phyloP scores from a whole-genome alignment of 345 rosid species.

The Turritis glabra region DNA sequence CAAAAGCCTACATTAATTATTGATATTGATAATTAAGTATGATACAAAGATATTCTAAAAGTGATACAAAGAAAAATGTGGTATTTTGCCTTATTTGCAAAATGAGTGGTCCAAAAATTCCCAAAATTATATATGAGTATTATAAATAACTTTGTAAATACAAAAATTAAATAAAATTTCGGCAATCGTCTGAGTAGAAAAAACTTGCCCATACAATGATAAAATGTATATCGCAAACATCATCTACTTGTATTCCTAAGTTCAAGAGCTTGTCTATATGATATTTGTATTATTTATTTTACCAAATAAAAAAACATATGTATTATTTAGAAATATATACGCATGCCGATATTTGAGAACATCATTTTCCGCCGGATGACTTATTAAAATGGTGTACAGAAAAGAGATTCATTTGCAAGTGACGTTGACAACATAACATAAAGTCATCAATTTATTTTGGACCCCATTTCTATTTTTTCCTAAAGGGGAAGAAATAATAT shows the following conservation, averaged over 20 bases:
- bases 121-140: neutral
- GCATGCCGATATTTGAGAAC: neutral
- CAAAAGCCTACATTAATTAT: neutral
- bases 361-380: neutral
- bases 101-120: neutral
- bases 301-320: too few relatives aligned
- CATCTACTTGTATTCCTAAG: neutral
- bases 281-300: neutral
- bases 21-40: neutral
- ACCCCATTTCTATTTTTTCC: neutral
- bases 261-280: neutral
- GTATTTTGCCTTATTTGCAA: neutral
- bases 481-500: neutral
- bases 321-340: neutral
- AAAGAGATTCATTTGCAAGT: constrained; percentile 5
- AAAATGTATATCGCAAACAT: neutral
- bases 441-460: constrained; percentile 3
- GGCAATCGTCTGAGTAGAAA: neutral
- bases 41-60: neutral
- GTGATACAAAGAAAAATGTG: neutral
- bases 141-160: neutral
- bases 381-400: neutral
- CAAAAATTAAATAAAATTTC: neutral
- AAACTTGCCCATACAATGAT: neutral
- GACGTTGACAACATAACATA: constrained; percentile 14